Evolutionary conservation across 2,329 filamentous ascomycete genomes (phyloP), one percentile per base, ranked within the genome.

Genomic region (Cordyceps farinosa): DNA sequence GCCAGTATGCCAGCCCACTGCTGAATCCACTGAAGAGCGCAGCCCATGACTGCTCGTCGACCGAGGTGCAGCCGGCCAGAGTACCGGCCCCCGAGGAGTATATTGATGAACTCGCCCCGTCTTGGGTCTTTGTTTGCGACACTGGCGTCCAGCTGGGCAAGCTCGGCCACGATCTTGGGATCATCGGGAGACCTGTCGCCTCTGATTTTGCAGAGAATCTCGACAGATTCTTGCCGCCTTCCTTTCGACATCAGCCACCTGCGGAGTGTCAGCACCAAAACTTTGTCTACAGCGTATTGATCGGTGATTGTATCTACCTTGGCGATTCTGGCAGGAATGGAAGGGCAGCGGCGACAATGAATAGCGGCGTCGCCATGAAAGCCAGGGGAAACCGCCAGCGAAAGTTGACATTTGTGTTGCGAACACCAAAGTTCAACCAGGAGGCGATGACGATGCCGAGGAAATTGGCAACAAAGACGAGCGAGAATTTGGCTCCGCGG

Each of bases 401-500:
- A 40, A 77, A 70, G 36, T 72, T 71, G 0, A 68, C 65, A 54
- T 70, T 65, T 47, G 71, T 69, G 55, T 69, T 63, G 56, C 70
- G 67, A 9, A 75, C 58, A 42, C 75, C 75, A 66, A 77, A 78
- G 56, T 72, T 73, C 61, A 78, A 69, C 75, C 76, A 78, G 68
- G 75, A 76, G 4, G 76, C 74, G 7, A 76, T 67, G 30, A 74
- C 76, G 52, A 84, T 82, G 30, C 82, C 81, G 3, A 83, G 73
- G 64, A 82, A 82, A 67, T 84, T 83, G 45, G 80, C 80, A 58
- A 82, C 78, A 68, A 84, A 83, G 51, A 82, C 79, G 61, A 80
- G 79, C 22, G 76, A 80, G 40, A 82, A 73, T 59, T 72, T 79
- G 2, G 75, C 76, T 62, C 81, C 81, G 4, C 81, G 76, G 65